Conservation (phyloP, 345 rosid species). For the Hypericum androsaemum region DNA sequence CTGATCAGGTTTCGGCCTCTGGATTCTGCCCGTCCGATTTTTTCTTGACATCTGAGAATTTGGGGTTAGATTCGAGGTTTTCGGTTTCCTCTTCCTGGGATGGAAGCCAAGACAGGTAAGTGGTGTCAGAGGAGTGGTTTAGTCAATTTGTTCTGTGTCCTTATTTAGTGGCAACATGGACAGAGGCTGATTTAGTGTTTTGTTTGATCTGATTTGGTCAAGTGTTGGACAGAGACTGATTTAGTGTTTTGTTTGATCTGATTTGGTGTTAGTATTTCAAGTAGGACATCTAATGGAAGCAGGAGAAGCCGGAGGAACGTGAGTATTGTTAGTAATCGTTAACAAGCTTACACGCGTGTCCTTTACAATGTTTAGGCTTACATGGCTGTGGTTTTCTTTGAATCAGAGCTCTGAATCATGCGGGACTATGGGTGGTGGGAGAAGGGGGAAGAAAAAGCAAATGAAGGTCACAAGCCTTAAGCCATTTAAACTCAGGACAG, state of each 20-base stretch:
- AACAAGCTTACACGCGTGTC: neutral
- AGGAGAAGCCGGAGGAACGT: conserved; percentile 75
- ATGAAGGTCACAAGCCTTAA: conserved; percentile 43
- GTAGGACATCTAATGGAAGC: conserved; percentile 54
- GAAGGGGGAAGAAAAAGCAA: conserved; percentile 57
- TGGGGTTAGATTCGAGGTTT: conserved; percentile 47
- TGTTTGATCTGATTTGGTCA: conserved; percentile 5
- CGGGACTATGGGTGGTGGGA: conserved; percentile 46
- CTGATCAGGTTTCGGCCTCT: conserved; percentile 16
- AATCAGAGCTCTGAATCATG: conserved; percentile 65
- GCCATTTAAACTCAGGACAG: conserved; percentile 85
- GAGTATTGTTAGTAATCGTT: conserved; percentile 6
- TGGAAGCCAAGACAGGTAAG: conserved; percentile 50
- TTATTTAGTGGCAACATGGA: no score
- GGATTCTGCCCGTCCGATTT: conserved; percentile 45
- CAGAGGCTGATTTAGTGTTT: neutral
- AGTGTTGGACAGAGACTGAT: conserved; percentile 5
- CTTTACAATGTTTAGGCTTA: neutral
- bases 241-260: conserved; percentile 1
- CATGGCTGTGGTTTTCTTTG: conserved; percentile 7
- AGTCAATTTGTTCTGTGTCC: neutral
- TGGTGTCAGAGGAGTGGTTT: conserved; percentile 5
- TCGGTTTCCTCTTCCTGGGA: conserved; percentile 67
- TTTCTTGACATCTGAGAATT: conserved; percentile 52
- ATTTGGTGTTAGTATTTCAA: conserved; percentile 29